Conservation (phyloP, 495 filamentous ascomycete species). For the Geoglossum glabrum region DNA sequence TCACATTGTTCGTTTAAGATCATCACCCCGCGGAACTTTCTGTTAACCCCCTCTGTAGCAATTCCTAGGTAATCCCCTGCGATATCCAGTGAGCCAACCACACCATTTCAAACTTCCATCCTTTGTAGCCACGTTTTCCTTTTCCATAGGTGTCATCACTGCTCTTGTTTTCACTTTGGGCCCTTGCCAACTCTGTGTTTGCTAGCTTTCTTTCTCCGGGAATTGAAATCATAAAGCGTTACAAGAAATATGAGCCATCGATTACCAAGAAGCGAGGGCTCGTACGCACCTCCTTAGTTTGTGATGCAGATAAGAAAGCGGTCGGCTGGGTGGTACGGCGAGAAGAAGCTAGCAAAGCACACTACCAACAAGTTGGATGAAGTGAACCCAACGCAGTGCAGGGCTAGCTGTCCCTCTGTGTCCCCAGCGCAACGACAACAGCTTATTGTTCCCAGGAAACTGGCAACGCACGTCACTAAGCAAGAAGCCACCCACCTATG, state of each 20-base stretch:
- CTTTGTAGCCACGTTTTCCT: neutral
- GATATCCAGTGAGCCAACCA: neutral
- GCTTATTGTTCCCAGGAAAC: too few relatives aligned
- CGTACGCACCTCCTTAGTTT: too few relatives aligned
- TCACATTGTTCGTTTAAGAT: neutral
- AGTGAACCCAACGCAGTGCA: too few relatives aligned
- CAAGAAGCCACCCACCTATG: too few relatives aligned
- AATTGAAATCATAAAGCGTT: neutral
- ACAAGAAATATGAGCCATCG: neutral
- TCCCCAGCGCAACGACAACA: too few relatives aligned
- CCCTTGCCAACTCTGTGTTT: neutral
- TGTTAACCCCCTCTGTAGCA: neutral
- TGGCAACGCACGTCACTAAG: too few relatives aligned
- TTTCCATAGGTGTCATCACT: neutral
- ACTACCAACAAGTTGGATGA: too few relatives aligned
- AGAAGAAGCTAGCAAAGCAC: too few relatives aligned
- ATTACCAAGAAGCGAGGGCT: too few relatives aligned
- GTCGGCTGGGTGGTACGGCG: too few relatives aligned
- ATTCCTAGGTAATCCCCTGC: neutral
- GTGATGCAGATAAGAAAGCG: too few relatives aligned
- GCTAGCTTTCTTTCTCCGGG: neutral
- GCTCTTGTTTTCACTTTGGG: neutral
- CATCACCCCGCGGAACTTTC: neutral
- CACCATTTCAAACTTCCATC: neutral
- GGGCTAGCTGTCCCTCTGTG: too few relatives aligned